Evolutionary conservation across 2,329 filamentous ascomycete genomes (phyloP).

Genomic region (Aspergillus brasiliensis): DNA sequence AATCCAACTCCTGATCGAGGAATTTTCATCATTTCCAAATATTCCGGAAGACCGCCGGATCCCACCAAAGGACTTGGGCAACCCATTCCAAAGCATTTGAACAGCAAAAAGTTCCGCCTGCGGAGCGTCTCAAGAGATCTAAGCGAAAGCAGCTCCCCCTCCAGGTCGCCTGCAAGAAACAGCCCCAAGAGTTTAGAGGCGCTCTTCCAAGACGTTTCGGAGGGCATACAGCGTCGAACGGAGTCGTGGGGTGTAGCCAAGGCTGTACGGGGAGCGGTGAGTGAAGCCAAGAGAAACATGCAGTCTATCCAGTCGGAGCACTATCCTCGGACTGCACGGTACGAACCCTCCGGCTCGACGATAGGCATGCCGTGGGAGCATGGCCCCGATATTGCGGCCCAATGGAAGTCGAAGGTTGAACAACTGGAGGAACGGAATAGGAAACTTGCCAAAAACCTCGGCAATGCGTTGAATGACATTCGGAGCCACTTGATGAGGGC

Average conservation of each 20-base stretch:
- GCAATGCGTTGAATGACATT: conserved; percentile 45
- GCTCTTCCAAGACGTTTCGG: conserved; percentile 52
- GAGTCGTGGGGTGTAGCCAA: conserved; percentile 54
- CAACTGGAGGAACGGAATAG: conserved; percentile 44
- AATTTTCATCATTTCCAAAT: conserved; percentile 48
- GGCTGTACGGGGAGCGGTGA: conserved; percentile 51
- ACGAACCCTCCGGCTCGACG: conserved; percentile 19
- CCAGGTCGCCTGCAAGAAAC: conserved; percentile 39
- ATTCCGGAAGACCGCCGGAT: conserved; percentile 49
- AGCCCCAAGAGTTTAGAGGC: conserved; percentile 47
- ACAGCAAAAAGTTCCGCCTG: conserved; percentile 24
- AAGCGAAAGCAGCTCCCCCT: conserved; percentile 37
- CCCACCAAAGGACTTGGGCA: conserved; percentile 27
- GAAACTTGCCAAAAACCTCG: conserved; percentile 43
- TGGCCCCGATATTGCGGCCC: conserved; percentile 22
- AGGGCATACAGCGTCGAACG: conserved; percentile 50
- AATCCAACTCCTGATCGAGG: conserved; percentile 48
- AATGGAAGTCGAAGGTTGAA: conserved; percentile 36
- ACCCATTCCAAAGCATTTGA: conserved; percentile 20
- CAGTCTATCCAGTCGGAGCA: conserved; percentile 47
- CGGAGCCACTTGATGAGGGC: conserved; percentile 35
- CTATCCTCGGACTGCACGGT: conserved; percentile 28
- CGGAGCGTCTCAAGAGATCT: conserved; percentile 32
- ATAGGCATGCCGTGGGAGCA: conserved; percentile 15
- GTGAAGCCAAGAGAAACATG: conserved; percentile 50